phyloP scores from a whole-genome alignment of 495 filamentous ascomycete species.

The Thozetella sp. region DNA sequence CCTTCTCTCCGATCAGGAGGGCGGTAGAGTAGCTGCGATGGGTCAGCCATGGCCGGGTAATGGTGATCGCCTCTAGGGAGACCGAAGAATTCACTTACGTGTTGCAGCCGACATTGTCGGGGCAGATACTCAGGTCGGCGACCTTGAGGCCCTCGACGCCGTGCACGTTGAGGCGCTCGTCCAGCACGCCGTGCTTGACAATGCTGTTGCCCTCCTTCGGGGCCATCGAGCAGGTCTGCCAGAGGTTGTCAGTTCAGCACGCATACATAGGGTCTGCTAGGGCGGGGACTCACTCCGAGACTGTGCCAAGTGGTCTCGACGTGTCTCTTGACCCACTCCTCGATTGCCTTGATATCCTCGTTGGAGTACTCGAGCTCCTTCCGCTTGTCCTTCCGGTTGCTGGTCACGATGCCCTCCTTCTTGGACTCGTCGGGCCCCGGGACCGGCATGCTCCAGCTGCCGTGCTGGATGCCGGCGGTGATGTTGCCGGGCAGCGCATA shows the following conservation, averaged over 20 bases:
- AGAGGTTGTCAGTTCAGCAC: conserved; percentile 8
- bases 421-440: conserved; percentile 45
- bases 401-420: conserved; percentile 44
- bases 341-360: conserved; percentile 68
- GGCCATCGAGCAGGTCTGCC: conserved; percentile 77
- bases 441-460: conserved; percentile 46
- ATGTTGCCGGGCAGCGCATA: conserved; percentile 76
- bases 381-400: conserved; percentile 54
- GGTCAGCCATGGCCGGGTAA: conserved; percentile 1
- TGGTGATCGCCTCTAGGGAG: neutral
- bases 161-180: conserved; percentile 79
- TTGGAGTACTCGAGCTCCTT: conserved; percentile 67
- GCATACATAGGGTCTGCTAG: neutral
- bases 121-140: conserved; percentile 78
- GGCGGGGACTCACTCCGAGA: conserved; percentile 40
- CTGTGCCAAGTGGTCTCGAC: conserved; percentile 83
- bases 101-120: conserved; percentile 83
- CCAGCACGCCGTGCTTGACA: conserved; percentile 78
- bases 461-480: conserved; percentile 66
- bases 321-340: conserved; percentile 78
- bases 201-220: conserved; percentile 78
- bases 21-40: conserved; percentile 61
- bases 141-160: conserved; percentile 82
- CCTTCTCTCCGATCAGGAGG: conserved; percentile 84
- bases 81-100: conserved; percentile 50